Conservation (phyloP, 805 yeast species). For the Candida qinlingensis region DNA sequence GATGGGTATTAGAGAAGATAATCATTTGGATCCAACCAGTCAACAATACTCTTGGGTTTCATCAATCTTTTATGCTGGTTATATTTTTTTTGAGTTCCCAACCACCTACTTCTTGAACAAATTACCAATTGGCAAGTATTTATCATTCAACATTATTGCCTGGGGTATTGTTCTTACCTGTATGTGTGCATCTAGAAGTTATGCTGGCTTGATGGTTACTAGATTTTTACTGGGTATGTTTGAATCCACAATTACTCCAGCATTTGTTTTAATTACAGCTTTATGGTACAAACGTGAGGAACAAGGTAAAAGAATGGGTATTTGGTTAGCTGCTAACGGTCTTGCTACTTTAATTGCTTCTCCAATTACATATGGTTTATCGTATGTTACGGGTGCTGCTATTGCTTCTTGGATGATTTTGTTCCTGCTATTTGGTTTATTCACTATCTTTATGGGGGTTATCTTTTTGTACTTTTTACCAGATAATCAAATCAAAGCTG, state of each 20-base stretch:
- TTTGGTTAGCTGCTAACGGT: constrained; percentile 1
- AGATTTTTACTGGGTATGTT: constrained; percentile 17
- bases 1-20: constrained; percentile 11
- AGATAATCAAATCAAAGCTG: constrained; percentile 37
- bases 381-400: constrained; percentile 5
- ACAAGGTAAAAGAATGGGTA: constrained; percentile 27
- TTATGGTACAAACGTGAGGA: constrained; percentile 37
- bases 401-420: constrained; percentile 48
- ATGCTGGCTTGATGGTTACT: constrained; percentile 5
- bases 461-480: constrained; percentile 40
- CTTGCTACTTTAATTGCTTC: not conserved
- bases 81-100: constrained; percentile 11
- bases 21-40: constrained; percentile 6
- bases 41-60: constrained; percentile 1
- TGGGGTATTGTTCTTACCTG: constrained; percentile 10
- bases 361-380: not conserved
- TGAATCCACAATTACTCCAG: constrained; percentile 28
- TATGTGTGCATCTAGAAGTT: constrained; percentile 4
- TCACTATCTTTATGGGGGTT: constrained; percentile 43
- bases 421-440: constrained; percentile 47
- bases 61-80: constrained; percentile 13
- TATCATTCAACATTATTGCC: constrained; percentile 2
- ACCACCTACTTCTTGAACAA: constrained; percentile 8
- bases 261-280: constrained; percentile 34
- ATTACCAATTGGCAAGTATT: constrained; percentile 4